A percentile compares a stretch with the other conserved stretches of the same genome.
Evolutionary conservation across 805 yeast genomes (phyloP).

Genomic region (Saturnispora zaruensis): DNA sequence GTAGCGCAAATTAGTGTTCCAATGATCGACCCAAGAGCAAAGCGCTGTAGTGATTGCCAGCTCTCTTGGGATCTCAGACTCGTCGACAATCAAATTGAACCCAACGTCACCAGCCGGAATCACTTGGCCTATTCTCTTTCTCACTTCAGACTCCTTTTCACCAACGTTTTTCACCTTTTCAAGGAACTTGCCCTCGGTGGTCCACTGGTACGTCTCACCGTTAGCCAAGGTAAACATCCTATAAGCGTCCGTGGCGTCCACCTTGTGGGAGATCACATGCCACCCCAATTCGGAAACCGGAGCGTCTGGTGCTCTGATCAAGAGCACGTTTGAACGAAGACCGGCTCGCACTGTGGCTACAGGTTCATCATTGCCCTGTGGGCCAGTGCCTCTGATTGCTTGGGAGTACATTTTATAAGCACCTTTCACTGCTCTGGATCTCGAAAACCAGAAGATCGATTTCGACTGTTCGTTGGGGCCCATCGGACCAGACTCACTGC

Average conservation of each 20-base stretch:
- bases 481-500: slow-evolving; percentile 30
- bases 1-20: slow-evolving; percentile 52
- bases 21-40: slow-evolving; percentile 55
- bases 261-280: slow-evolving; percentile 52
- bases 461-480: slow-evolving; percentile 38
- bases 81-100: slow-evolving; percentile 48
- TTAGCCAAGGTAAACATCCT: slow-evolving; percentile 53
- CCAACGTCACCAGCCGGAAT: slow-evolving; percentile 45
- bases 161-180: slow-evolving; percentile 53
- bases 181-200: slow-evolving; percentile 47
- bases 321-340: slow-evolving; percentile 47
- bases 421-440: slow-evolving; percentile 62
- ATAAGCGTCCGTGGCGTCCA: slow-evolving; percentile 53
- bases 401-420: slow-evolving; percentile 50
- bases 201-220: slow-evolving; percentile 59
- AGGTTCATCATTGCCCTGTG: slow-evolving; percentile 45
- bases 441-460: slow-evolving; percentile 42
- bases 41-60: slow-evolving; percentile 52
- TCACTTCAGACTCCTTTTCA: slow-evolving; percentile 54
- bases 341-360: slow-evolving; percentile 55
- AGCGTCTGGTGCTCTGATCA: slow-evolving; percentile 42
- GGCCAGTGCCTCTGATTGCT: slow-evolving; percentile 34
- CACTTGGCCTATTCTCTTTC: slow-evolving; percentile 56
- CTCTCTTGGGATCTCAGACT: slow-evolving; percentile 46
- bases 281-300: slow-evolving; percentile 53